phyloP scores from a whole-genome alignment of 768 basidiomycete species.

The Clavulina sp. region DNA sequence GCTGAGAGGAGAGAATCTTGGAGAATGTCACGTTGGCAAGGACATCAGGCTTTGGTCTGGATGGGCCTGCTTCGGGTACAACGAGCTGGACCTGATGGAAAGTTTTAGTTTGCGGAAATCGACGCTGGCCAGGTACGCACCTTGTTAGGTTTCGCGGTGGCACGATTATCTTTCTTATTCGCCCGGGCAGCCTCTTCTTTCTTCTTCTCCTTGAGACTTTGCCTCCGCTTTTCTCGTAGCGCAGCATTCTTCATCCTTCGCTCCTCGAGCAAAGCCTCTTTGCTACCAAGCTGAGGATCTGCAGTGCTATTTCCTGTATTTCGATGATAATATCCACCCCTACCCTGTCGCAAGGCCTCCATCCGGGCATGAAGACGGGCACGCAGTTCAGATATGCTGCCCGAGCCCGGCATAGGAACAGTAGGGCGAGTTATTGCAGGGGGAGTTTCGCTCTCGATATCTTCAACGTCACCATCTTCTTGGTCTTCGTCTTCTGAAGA shows the following conservation, averaged over 20 bases:
- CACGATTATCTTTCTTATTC: slow-evolving; percentile 24
- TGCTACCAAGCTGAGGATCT: too few species aligned
- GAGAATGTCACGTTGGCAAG: slow-evolving; percentile 59
- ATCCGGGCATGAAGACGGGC: slow-evolving; percentile 64
- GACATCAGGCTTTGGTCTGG: slow-evolving; percentile 12
- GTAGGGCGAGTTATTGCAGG: slow-evolving; percentile 4
- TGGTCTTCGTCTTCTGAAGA: slow-evolving; percentile 21
- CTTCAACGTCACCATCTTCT: slow-evolving; percentile 15
- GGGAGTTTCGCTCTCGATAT: slow-evolving; percentile 17
- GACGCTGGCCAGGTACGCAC: slow-evolving; percentile 26
- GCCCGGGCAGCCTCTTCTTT: slow-evolving; percentile 44
- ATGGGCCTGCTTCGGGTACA: slow-evolving; percentile 33
- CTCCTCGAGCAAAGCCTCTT: slow-evolving; percentile 72
- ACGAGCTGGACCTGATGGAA: slow-evolving; percentile 44
- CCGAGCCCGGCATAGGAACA: slow-evolving; percentile 46
- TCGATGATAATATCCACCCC: slow-evolving; percentile 15
- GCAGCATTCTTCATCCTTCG: slow-evolving; percentile 16
- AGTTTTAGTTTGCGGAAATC: background rate
- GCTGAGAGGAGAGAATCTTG: slow-evolving; percentile 29
- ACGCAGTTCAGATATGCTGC: slow-evolving; percentile 45
- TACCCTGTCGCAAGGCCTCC: slow-evolving; percentile 39
- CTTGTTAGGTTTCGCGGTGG: slow-evolving; percentile 33
- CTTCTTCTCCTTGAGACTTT: slow-evolving; percentile 71
- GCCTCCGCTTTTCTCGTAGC: slow-evolving; percentile 20
- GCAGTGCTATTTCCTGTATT: slow-evolving; percentile 26